A percentile compares a stretch with the other conserved stretches of the same genome.
These are phyloP conservation scores for Monosporascus cannonballus DNA, from an alignment of 2,329 filamentous ascomycete species.

Conservation along the genomic window DNA sequence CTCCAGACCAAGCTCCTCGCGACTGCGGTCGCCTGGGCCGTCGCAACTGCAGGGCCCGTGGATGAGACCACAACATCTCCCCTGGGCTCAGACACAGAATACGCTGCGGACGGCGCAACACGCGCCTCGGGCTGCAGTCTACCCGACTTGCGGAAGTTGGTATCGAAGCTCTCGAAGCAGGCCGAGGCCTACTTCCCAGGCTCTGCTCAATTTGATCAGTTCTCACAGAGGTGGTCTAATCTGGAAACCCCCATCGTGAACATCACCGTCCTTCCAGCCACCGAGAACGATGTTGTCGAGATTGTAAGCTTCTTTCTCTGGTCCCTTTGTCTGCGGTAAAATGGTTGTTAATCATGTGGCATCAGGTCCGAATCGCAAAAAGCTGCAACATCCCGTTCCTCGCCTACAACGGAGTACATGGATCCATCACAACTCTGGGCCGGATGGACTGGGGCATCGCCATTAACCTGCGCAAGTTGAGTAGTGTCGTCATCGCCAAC, in stretches of 20 bases:
- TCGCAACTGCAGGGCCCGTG: neutral
- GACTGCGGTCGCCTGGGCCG: neutral
- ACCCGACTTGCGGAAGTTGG: neutral
- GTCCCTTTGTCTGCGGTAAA: neutral
- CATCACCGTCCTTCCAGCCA: conserved; percentile 28
- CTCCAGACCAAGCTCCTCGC: conserved; percentile 1
- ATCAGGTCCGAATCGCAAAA: conserved; percentile 42
- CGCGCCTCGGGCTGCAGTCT: neutral
- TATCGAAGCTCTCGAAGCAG: neutral
- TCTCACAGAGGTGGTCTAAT: conserved; percentile 26
- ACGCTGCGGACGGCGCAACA: too few species aligned
- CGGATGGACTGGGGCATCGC: conserved; percentile 43
- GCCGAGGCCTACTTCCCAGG: conserved; percentile 21
- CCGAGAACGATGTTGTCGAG: conserved; percentile 29
- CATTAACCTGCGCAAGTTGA: conserved; percentile 41
- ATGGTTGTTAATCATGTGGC: neutral
- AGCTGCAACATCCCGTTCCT: conserved; percentile 42
- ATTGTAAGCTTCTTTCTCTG: conserved; percentile 23
- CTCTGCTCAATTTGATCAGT: conserved; percentile 21
- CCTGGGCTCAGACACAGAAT: too few species aligned
- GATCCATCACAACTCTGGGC: conserved; percentile 41
- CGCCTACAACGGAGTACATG: conserved; percentile 46
- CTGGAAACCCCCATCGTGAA: conserved; percentile 25
- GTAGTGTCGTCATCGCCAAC: conserved; percentile 32
- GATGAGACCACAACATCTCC: too few species aligned